Percentiles rank a stretch among this genome's conserved stretches.
These are phyloP conservation scores for Suillus occidentalis DNA, from an alignment of 768 basidiomycete genomes.

Conservation along the genomic window DNA sequence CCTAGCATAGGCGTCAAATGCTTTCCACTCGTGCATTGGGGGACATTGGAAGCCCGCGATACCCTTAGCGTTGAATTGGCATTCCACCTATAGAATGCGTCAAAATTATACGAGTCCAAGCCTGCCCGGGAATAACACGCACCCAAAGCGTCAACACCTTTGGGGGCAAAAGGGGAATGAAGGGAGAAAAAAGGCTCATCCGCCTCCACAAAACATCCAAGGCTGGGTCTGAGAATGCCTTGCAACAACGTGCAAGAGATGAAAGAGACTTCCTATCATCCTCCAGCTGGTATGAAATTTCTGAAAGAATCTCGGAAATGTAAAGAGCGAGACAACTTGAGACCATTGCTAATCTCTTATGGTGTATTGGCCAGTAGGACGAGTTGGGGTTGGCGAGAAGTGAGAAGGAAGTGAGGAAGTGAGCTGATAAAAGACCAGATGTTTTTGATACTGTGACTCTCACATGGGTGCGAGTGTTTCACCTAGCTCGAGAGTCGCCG, in stretches of 20 bases:
- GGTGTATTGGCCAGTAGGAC: neutral
- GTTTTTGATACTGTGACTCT: neutral
- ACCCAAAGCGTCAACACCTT: slow-evolving; percentile 15
- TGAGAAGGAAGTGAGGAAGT: neutral
- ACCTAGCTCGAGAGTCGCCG: neutral
- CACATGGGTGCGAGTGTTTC: slow-evolving; percentile 3
- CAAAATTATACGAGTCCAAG: neutral
- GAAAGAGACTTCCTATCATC: slow-evolving; percentile 13
- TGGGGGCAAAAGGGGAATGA: slow-evolving; percentile 17
- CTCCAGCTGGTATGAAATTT: slow-evolving; percentile 14
- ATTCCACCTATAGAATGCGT: neutral
- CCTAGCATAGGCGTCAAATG: slow-evolving; percentile 18
- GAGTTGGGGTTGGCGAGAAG: neutral
- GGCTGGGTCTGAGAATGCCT: slow-evolving; percentile 11
- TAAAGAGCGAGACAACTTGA: slow-evolving; percentile 7
- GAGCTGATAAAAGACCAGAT: neutral
- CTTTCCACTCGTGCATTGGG: slow-evolving; percentile 14
- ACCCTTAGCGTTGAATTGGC: slow-evolving; percentile 1
- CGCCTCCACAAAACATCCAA: slow-evolving; percentile 21
- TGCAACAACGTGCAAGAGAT: slow-evolving; percentile 14
- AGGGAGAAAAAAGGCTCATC: slow-evolving; percentile 19
- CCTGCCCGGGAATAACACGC: neutral
- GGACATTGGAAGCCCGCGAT: slow-evolving; percentile 14
- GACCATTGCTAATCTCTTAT: neutral
- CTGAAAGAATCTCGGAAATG: slow-evolving; percentile 17